Base-by-base conservation (phyloP, 306 rosid genomes). In the Arachis hypogaea region DNA sequence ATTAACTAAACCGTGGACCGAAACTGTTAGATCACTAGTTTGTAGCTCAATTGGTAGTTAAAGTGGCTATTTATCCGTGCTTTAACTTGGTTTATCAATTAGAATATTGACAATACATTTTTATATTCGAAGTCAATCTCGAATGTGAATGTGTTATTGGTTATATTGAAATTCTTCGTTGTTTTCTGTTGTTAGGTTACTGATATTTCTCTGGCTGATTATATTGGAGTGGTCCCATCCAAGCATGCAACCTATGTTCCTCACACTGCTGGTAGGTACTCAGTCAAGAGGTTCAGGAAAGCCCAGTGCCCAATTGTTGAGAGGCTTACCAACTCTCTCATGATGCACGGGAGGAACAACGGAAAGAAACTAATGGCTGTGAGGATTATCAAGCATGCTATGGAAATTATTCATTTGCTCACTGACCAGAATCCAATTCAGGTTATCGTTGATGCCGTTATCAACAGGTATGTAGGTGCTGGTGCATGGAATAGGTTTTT, bases 301-400 rank as follows among this genome's bases (percentile, higher is more conserved):
- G 92, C 92, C 0, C 89, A 88, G 71, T 88, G 92, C 62, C 89
- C 92, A 11, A 85, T 88, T 16, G 76, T 88, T 30, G 92, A 88
- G 88, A 85, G 92, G 58, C 87, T 88, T 67, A 88, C 92, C 1
- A 88, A 88, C 77, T 88, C 89, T 1, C 85, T 88, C 47, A 88
- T 88, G 89, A 88, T 88, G 92, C 89, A 88, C 7, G 92, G 92
- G 0, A 78, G 92, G 50, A 88, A 88, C 82, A 85, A 88, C 0
- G 92, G 88, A 36, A 88, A 88, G 86, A 88, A 88, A 55, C 77
- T 88, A 3, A 70, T 81, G 89, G 92, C 92, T 2, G 92, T 85
- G 36, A 78, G 83, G 70, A 85, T 88, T 28, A 45, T 88, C 42
- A 85, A 79, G 59, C 89, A 88, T 71, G 85, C 92, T 0, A 85